phyloP scores from a whole-genome alignment of 768 basidiomycete genomes.

The Grammothele lineata region DNA sequence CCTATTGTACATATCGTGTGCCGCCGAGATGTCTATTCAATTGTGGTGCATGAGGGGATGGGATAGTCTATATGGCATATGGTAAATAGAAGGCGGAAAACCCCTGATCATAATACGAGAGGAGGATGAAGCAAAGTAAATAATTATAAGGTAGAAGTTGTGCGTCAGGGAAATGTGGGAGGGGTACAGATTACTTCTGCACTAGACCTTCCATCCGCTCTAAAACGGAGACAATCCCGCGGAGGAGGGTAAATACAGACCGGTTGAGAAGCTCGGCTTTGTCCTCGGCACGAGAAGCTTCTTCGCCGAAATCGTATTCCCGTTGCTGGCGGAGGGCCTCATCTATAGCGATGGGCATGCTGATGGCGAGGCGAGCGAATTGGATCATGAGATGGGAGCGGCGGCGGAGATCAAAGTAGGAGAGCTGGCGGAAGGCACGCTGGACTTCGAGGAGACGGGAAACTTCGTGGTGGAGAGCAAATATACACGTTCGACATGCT shows the following conservation, averaged over 20 bases:
- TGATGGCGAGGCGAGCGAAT: conserved; percentile 72
- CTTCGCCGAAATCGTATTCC: conserved; percentile 20
- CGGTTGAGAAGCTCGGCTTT: conserved; percentile 44
- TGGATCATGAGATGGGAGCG: conserved; percentile 74
- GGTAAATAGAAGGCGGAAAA: too few relatives aligned
- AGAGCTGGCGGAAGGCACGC: conserved; percentile 66
- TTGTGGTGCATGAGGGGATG: too few relatives aligned
- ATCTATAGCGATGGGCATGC: conserved; percentile 71
- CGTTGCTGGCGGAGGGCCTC: conserved; percentile 48
- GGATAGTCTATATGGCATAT: too few relatives aligned
- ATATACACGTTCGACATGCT: conserved; percentile 77
- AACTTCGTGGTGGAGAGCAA: conserved; percentile 68
- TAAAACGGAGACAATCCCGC: conserved; percentile 56
- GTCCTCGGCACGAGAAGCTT: conserved; percentile 16
- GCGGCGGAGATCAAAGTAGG: conserved; percentile 73
- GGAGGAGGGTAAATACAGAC: conserved; percentile 54
- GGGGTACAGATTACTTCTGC: conserved; percentile 12
- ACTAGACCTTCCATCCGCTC: conserved; percentile 63
- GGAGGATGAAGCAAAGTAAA: not conserved
- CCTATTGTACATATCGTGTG: too few relatives aligned
- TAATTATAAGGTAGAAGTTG: not conserved
- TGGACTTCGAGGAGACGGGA: conserved; percentile 81
- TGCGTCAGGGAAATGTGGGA: too few relatives aligned
- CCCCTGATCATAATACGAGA: not conserved
- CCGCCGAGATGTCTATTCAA: too few relatives aligned